These are phyloP conservation scores for Hysterangium stoloniferum DNA, from an alignment of 768 basidiomycete genomes.

Conservation along the genomic window DNA sequence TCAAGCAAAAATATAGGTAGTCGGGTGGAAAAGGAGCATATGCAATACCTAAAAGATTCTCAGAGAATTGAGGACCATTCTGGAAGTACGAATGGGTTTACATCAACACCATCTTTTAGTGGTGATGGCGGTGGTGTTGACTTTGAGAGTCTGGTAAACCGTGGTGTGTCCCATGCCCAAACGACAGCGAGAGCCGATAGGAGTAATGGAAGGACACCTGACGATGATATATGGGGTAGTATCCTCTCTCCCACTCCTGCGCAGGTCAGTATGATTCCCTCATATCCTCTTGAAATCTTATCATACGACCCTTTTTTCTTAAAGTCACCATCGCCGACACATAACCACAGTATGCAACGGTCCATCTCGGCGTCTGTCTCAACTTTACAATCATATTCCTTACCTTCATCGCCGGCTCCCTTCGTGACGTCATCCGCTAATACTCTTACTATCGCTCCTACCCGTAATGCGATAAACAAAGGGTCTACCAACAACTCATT, in stretches of 20 bases:
- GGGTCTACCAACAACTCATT: neutral
- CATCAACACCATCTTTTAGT: slow-evolving; percentile 23
- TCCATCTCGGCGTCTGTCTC: slow-evolving; percentile 3
- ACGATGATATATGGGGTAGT: slow-evolving; percentile 81
- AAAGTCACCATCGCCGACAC: slow-evolving; percentile 21
- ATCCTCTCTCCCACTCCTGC: slow-evolving; percentile 45
- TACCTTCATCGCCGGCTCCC: slow-evolving; percentile 13
- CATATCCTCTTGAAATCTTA: slow-evolving; percentile 1
- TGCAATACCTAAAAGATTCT: slow-evolving; percentile 87
- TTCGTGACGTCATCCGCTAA: neutral
- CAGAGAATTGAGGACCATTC: slow-evolving; percentile 83
- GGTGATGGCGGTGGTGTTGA: slow-evolving; percentile 55
- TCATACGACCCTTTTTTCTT: slow-evolving; percentile 12
- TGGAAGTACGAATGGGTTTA: slow-evolving; percentile 31
- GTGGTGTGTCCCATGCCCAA: slow-evolving; percentile 20
- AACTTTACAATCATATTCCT: slow-evolving; percentile 10
- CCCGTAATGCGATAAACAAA: neutral
- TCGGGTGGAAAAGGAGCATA: slow-evolving; percentile 88
- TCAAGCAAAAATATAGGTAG: slow-evolving; percentile 33
- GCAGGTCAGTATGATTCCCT: slow-evolving; percentile 19
- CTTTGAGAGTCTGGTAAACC: slow-evolving; percentile 76
- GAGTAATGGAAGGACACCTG: slow-evolving; percentile 45
- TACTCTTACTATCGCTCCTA: neutral
- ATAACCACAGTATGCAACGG: neutral
- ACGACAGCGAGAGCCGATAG: slow-evolving; percentile 40